These are phyloP conservation scores for Mrakiaceae sp. DNA, from an alignment of 1,284 basidiomycete species.

Conservation along the genomic window DNA sequence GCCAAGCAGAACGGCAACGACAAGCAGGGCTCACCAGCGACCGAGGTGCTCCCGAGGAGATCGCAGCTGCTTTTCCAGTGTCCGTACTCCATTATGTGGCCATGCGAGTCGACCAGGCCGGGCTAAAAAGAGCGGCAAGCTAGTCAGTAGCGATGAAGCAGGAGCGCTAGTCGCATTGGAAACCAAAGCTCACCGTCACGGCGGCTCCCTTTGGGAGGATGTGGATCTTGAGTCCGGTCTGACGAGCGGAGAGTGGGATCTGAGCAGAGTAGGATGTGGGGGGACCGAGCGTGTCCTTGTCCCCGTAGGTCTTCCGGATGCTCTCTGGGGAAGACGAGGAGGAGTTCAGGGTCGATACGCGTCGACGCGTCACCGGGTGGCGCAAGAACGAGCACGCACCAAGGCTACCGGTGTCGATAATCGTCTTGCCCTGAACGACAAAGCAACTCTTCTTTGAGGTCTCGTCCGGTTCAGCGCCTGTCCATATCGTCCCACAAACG, in stretches of 20 bases:
- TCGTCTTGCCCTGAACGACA: conserved; percentile 46
- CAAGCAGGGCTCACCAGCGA: not conserved
- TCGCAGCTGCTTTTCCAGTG: conserved; percentile 3
- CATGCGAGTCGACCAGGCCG: conserved; percentile 11
- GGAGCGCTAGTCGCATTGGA: not conserved
- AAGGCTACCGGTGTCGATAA: conserved; percentile 48
- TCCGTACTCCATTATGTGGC: conserved; percentile 13
- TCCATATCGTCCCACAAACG: conserved; percentile 24
- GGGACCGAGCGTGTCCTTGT: conserved; percentile 26
- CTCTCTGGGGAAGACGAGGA: conserved; percentile 22
- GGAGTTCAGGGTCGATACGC: conserved; percentile 18
- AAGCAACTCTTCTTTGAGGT: conserved; percentile 49
- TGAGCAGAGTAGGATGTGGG: conserved; percentile 11
- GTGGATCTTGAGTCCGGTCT: conserved; percentile 36
- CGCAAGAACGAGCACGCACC: conserved; percentile 33
- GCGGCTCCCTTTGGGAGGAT: conserved; percentile 41
- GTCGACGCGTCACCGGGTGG: conserved; percentile 17
- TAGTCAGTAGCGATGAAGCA: not conserved
- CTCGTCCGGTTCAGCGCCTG: conserved; percentile 2
- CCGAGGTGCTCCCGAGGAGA: not conserved
- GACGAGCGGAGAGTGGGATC: conserved; percentile 21
- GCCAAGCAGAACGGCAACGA: no score
- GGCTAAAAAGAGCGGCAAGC: conserved; percentile 24
- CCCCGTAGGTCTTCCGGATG: conserved; percentile 30
- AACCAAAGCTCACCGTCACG: conserved; percentile 45